Evolutionary conservation across 371 early-diverging fungal genomes (phyloP), one percentile per base, ranked within the genome.

Genomic region (Circinella umbellata): DNA sequence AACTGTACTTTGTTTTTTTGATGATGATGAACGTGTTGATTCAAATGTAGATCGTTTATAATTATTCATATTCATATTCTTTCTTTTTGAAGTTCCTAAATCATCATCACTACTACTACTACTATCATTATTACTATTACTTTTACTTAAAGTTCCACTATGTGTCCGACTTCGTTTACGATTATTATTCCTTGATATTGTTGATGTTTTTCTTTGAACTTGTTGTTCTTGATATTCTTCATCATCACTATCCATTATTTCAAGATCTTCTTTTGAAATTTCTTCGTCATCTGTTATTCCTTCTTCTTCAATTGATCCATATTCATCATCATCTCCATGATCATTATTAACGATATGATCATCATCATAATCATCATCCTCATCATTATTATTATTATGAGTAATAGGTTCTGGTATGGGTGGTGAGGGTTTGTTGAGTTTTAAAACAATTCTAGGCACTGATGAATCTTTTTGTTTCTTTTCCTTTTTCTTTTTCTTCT

Each of bases 311-410:
- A 65, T 66, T 27, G 53, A 39, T 3, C 51, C 59, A 59, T 61
- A 73, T 10, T 74, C 74, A 49, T 76, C 78, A 15, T 73, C 76
- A 70, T 75, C 72, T 15, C 74, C 75, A 34, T 73, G 70, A 38
- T 75, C 70, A 27, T 69, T 35, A 8, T 67, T 66, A 36, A n/a
- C 27, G 54, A 60, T 68, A 34, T 51, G 63, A 27, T 34, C 27
- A 5, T n/a, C 14, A 51, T 14, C 15, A 51, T 8, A 4, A 27
- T 1, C 57, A 9, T 42, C 42, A 9, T 42, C 42, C 1, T 42
- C 42, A 6, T 42, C 42, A 9, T 27, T 27, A 27, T 27, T 27
- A 27, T 27, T 27, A 27, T 27, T 27, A 27, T 2, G 27, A 27
- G 11, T 11, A 42, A 42, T 11, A 42, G 42, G 20, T 57, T 57